phyloP scores from a whole-genome alignment of 2,329 filamentous ascomycete genomes.

The Colletotrichum agaves region DNA sequence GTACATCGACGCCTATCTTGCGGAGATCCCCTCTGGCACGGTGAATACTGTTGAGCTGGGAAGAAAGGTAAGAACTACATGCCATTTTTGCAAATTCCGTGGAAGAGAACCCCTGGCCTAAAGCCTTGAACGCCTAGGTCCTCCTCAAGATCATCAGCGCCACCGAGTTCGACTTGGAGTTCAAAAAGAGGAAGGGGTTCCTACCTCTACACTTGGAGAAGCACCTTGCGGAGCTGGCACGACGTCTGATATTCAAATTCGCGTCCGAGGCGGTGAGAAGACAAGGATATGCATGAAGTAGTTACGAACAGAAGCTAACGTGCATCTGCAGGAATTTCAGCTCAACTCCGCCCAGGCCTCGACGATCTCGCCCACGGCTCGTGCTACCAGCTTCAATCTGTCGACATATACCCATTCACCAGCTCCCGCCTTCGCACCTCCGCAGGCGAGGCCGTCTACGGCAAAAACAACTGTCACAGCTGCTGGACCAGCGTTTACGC shows the following conservation, averaged over 20 bases:
- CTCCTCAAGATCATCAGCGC: not conserved
- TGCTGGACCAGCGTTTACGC: not conserved
- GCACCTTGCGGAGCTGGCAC: slow-evolving; percentile 5
- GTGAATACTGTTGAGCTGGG: slow-evolving; percentile 45
- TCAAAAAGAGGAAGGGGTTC: slow-evolving; percentile 18
- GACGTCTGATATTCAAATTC: slow-evolving; percentile 2
- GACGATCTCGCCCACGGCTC: not conserved
- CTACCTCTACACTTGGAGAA: slow-evolving; percentile 7
- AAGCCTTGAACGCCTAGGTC: slow-evolving; percentile 11
- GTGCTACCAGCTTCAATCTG: not conserved
- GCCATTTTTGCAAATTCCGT: slow-evolving; percentile 37
- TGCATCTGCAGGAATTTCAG: slow-evolving; percentile 7
- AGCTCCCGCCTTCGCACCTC: not conserved
- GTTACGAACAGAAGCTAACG: not conserved
- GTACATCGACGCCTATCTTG: slow-evolving; percentile 43
- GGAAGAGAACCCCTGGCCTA: not conserved
- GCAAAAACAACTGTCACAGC: not conserved
- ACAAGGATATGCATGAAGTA: not conserved
- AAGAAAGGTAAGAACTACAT: slow-evolving; percentile 43
- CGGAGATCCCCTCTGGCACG: slow-evolving; percentile 39
- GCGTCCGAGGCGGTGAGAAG: slow-evolving; percentile 4
- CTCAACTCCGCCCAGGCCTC: not conserved
- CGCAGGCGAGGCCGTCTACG: not conserved
- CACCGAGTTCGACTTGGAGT: not conserved
- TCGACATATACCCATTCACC: not conserved